A percentile compares a stretch with the other conserved stretches of the same genome.
Evolutionary conservation across 495 filamentous ascomycete genomes (phyloP).

Genomic region (Emericellopsis terricola): DNA sequence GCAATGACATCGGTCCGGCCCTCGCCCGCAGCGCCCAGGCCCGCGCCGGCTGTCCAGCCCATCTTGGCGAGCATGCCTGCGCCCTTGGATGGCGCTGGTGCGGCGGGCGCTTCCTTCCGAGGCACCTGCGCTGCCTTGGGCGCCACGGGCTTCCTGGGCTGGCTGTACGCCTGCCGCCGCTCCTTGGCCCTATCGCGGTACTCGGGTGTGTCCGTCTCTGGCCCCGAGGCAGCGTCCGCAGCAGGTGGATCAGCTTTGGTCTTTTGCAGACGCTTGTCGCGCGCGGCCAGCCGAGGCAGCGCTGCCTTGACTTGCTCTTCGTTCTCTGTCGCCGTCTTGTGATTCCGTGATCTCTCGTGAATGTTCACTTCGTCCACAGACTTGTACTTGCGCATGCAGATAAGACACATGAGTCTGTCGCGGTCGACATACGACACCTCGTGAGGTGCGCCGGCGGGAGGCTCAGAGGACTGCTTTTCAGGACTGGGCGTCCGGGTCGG

Average conservation of each 20-base stretch:
- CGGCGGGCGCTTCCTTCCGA: too few species aligned
- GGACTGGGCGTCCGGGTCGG: not conserved
- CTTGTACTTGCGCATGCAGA: conserved; percentile 14
- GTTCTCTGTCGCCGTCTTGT: conserved; percentile 11
- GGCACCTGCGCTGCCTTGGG: conserved; percentile 11
- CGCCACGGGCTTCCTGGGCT: conserved; percentile 34
- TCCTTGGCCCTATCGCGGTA: conserved; percentile 80
- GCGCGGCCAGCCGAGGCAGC: conserved; percentile 10
- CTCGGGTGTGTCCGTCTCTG: conserved; percentile 10
- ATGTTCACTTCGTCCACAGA: conserved; percentile 8
- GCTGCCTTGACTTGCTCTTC: conserved; percentile 14
- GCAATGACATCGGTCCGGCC: conserved; percentile 62
- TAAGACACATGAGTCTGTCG: conserved; percentile 13
- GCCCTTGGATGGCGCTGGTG: conserved; percentile 46
- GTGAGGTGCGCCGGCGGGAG: conserved; percentile 5
- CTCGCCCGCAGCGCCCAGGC: conserved; percentile 62
- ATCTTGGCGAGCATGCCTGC: conserved; percentile 75
- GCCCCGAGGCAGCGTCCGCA: conserved; percentile 8
- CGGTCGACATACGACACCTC: conserved; percentile 18
- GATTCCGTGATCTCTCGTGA: conserved; percentile 12
- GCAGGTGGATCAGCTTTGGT: conserved; percentile 1
- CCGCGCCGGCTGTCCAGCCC: conserved; percentile 70
- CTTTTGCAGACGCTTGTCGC: conserved; percentile 5
- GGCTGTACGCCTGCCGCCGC: conserved; percentile 58
- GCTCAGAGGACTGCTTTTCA: conserved; percentile 4